phyloP scores from a whole-genome alignment of 2,329 filamentous ascomycete genomes.

The Trichoderma afroharzianum region DNA sequence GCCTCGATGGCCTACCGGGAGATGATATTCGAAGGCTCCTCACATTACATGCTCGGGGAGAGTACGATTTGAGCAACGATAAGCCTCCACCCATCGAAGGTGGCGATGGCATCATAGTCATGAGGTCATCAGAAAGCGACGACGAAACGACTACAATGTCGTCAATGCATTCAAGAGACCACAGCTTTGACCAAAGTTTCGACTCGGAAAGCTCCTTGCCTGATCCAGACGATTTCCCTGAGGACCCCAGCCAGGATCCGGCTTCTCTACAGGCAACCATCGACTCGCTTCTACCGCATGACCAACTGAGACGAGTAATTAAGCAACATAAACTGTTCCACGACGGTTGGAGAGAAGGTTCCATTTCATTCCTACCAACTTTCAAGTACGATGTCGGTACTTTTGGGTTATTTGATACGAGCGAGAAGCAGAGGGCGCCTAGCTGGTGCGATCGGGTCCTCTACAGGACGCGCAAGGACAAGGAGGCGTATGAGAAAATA shows the following conservation, averaged over 20 bases:
- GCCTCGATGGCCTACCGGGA: constrained; percentile 81
- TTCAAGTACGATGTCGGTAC: constrained; percentile 99
- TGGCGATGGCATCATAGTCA: constrained; percentile 50
- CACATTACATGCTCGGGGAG: constrained; percentile 74
- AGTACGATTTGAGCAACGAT: constrained; percentile 59
- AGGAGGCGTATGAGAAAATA: constrained; percentile 60
- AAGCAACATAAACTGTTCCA: constrained; percentile 75
- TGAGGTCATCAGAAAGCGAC: constrained; percentile 42
- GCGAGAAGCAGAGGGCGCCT: constrained; percentile 86
- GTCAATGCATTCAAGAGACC: constrained; percentile 30
- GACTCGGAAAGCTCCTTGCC: constrained; percentile 46
- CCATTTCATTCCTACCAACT: constrained; percentile 83
- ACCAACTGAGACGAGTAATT: constrained; percentile 77
- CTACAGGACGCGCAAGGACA: constrained; percentile 72
- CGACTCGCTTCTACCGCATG: constrained; percentile 80
- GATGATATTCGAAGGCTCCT: constrained; percentile 85
- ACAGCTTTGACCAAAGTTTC: constrained; percentile 39
- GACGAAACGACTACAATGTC: constrained; percentile 40
- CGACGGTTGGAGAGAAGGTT: constrained; percentile 87
- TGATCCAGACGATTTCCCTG: constrained; percentile 62
- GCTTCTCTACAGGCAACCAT: constrained; percentile 85
- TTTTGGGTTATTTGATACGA: constrained; percentile 87
- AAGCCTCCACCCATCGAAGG: constrained; percentile 40
- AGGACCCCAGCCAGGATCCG: constrained; percentile 72
- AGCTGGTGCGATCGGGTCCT: constrained; percentile 97